Evolutionary conservation across 192 early-diverging fungal species (phyloP).

Genomic region (Phycomyces nitens): DNA sequence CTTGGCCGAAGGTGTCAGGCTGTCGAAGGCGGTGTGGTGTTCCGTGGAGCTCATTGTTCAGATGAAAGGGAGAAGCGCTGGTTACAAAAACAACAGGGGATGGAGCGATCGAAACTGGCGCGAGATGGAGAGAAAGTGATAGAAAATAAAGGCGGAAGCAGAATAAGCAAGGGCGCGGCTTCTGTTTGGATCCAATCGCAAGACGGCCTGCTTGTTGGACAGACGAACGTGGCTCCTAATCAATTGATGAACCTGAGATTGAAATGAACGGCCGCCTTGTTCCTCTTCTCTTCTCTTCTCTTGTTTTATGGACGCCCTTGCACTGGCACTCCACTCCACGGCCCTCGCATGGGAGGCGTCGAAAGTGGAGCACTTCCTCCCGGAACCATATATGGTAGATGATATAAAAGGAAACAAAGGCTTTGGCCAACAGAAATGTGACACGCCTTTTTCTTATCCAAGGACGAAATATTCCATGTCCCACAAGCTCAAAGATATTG

Average conservation of each 20-base stretch:
- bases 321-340: neutral
- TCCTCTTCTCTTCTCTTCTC: neutral
- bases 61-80: slow-evolving; percentile 4
- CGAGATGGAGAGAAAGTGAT: neutral
- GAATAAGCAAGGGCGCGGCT: neutral
- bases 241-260: slow-evolving; percentile 5
- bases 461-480: slow-evolving; percentile 96
- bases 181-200: neutral
- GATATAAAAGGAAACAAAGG: neutral
- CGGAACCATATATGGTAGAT: slow-evolving; percentile 26
- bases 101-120: neutral
- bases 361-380: slow-evolving; percentile 2
- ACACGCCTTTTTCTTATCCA: neutral
- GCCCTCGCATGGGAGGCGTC: neutral
- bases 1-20: slow-evolving; percentile 35
- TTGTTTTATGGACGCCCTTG: neutral
- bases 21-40: slow-evolving; percentile 11
- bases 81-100: slow-evolving; percentile 3
- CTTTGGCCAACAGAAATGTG: neutral
- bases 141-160: neutral
- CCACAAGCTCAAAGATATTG: slow-evolving; percentile 90
- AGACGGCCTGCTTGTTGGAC: neutral
- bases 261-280: neutral
- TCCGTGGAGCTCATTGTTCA: slow-evolving; percentile 15
- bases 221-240: slow-evolving; percentile 1